Evolutionary conservation across 805 yeast species (phyloP).

Genomic region (Ogataea angusta): DNA sequence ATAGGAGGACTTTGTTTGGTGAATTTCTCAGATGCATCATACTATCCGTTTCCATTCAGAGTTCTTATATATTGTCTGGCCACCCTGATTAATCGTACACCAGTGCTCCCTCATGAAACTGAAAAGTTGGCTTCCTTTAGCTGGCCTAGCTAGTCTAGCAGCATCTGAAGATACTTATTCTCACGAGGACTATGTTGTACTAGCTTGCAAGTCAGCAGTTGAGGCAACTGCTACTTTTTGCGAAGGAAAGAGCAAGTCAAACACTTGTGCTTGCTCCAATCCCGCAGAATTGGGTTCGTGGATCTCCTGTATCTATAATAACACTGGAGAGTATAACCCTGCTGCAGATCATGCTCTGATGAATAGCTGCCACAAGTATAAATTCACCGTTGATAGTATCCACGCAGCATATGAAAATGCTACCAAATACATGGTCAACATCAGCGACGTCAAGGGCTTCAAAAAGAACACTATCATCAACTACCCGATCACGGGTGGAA

Average conservation of each 20-base stretch:
- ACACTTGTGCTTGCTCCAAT: constrained; percentile 27
- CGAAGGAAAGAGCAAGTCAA: constrained; percentile 5
- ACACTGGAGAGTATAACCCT: constrained; percentile 13
- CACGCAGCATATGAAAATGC: constrained; percentile 41
- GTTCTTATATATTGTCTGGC: background rate
- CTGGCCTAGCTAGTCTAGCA: background rate
- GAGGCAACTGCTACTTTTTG: constrained; percentile 23
- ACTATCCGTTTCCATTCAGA: background rate
- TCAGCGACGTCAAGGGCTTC: constrained; percentile 30
- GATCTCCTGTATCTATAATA: constrained; percentile 25
- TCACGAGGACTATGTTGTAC: constrained; percentile 14
- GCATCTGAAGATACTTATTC: constrained; percentile 10
- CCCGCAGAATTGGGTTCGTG: constrained; percentile 29
- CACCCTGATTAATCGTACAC: background rate
- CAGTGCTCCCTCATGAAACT: background rate
- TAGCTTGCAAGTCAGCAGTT: constrained; percentile 23
- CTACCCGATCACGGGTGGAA: constrained; percentile 35
- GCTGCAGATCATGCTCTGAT: constrained; percentile 23
- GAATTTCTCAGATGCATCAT: background rate
- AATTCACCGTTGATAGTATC: constrained; percentile 34
- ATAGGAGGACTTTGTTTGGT: background rate
- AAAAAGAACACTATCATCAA: constrained; percentile 30
- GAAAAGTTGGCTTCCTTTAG: background rate
- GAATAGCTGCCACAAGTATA: constrained; percentile 17
- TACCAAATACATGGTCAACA: constrained; percentile 36